Evolutionary conservation across 805 yeast species (phyloP).

Genomic region (Suhomyces sp.): DNA sequence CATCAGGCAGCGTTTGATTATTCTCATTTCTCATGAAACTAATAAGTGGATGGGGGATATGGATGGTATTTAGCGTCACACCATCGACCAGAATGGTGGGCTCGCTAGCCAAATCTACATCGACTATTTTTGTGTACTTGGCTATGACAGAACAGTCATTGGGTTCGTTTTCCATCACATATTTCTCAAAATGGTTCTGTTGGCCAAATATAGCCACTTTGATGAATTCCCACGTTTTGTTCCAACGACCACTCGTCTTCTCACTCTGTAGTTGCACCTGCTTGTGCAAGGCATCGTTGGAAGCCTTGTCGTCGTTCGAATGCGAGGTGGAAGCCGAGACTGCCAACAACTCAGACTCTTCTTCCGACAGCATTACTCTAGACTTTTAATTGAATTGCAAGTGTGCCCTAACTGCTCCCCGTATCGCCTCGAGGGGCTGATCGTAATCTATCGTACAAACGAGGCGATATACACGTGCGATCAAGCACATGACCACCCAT

Average conservation of each 20-base stretch:
- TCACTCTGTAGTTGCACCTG: slow-evolving; percentile 8
- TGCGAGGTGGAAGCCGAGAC: slow-evolving; percentile 3
- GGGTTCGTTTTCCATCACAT: slow-evolving; percentile 43
- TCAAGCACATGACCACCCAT: not conserved
- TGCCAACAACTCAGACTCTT: slow-evolving; percentile 2
- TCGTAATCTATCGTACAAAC: not conserved
- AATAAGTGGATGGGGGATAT: slow-evolving; percentile 50
- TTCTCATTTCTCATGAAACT: slow-evolving; percentile 20
- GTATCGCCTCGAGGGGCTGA: not conserved
- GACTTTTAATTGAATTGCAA: not conserved
- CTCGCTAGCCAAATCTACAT: slow-evolving; percentile 30
- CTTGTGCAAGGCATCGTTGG: not conserved
- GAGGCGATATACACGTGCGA: not conserved
- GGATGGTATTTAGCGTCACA: slow-evolving; percentile 40
- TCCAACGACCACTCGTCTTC: slow-evolving; percentile 17
- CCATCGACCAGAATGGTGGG: slow-evolving; percentile 21
- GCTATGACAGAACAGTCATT: slow-evolving; percentile 55
- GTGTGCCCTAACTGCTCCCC: not conserved
- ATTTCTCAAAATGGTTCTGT: slow-evolving; percentile 40
- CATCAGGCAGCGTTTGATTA: slow-evolving; percentile 13
- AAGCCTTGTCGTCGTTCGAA: not conserved
- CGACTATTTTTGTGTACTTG: slow-evolving; percentile 43
- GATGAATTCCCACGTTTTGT: slow-evolving; percentile 26
- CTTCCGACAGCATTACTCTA: slow-evolving; percentile 3
- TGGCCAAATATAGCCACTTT: slow-evolving; percentile 21